These are phyloP conservation scores for Omphalotus guepiniiformis DNA, from an alignment of 768 basidiomycete species.

Conservation along the genomic window DNA sequence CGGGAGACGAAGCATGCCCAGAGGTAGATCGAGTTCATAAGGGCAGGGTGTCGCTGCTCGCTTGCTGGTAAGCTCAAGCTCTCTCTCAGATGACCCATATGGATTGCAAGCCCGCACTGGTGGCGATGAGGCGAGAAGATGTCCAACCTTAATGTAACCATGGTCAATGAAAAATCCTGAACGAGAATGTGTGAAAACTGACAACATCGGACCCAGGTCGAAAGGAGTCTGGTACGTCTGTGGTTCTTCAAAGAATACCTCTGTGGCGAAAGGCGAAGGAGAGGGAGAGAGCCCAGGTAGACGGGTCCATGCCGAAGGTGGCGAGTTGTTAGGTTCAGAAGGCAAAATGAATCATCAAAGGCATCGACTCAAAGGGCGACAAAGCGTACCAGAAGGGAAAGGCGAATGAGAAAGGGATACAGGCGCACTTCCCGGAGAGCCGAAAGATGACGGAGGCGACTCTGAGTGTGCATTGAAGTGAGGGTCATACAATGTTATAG, in stretches of 20 bases:
- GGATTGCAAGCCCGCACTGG: constrained; percentile 68
- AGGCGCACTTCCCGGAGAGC: constrained; percentile 49
- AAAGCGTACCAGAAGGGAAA: constrained; percentile 46
- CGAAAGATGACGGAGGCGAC: constrained; percentile 50
- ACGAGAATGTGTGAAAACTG: constrained; percentile 23
- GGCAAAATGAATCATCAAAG: constrained; percentile 13
- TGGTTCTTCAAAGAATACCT: constrained; percentile 47
- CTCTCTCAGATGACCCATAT: constrained; percentile 62
- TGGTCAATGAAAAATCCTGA: constrained; percentile 9
- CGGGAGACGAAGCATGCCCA: constrained; percentile 82
- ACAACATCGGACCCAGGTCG: constrained; percentile 69
- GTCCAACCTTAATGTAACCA: constrained; percentile 48
- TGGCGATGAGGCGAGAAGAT: constrained; percentile 73
- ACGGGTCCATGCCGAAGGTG: constrained; percentile 46
- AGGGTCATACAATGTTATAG: constrained; percentile 69
- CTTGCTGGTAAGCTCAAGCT: constrained; percentile 47
- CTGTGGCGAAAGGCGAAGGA: constrained; percentile 43
- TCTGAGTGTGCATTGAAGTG: constrained; percentile 46
- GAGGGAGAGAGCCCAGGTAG: constrained; percentile 42
- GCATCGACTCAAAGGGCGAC: not conserved
- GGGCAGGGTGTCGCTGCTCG: constrained; percentile 69
- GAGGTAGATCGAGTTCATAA: constrained; percentile 78
- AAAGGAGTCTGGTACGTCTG: constrained; percentile 45
- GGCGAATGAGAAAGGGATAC: constrained; percentile 56
- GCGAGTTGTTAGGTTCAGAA: constrained; percentile 44